Base-by-base conservation (phyloP, 2,329 filamentous ascomycete species). In the Talaromyces albobiverticillius region DNA sequence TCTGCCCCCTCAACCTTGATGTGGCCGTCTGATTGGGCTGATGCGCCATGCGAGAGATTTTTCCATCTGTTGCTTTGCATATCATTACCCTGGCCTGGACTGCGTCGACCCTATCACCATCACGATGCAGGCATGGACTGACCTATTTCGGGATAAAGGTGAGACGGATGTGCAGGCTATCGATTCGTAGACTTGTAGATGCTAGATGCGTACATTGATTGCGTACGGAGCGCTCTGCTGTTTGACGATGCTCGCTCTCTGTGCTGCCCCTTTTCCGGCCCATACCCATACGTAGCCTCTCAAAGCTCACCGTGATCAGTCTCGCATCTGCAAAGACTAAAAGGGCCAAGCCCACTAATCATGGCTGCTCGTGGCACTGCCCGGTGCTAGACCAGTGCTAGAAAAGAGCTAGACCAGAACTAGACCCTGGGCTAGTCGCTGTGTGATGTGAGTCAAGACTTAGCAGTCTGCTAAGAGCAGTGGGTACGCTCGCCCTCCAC, bases 281-380 rank as follows among this genome's bases (percentile, higher is more conserved):
- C n/a, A n/a, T n/a, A n/a, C n/a, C n/a, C n/a, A n/a, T n/a, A n/a
- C n/a, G n/a, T n/a, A n/a, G n/a, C n/a, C n/a, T n/a, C 13, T 34
- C 18, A 23, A 23, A 18, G 32, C 36, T 29, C 29, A 48, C 25
- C 29, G 25, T 38, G 31, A 29, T 29, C 25, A 29, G 9, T 34
- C 31, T 13, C 31, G 5, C 8, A 34, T 34, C 31, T 34, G 8
- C 31, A 34, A 34, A 10, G 13, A 34, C 7, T 4, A 34, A 14
- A 4, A 14, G 13, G 6, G 31, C 26, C 26, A 29, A 29, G 26
- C 26, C 26, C 5, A 29, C 26, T 29, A 29, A 29, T 29, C 26
- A 29, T 29, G 16, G 36, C 16, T 20, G 36, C 47, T 51, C 47
- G 48, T 51, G 38, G 48, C 48, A 51, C 48, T 51, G 48, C 38